Conservation (phyloP, 371 early-diverging fungal species). For the Apophysomyces sp. region DNA sequence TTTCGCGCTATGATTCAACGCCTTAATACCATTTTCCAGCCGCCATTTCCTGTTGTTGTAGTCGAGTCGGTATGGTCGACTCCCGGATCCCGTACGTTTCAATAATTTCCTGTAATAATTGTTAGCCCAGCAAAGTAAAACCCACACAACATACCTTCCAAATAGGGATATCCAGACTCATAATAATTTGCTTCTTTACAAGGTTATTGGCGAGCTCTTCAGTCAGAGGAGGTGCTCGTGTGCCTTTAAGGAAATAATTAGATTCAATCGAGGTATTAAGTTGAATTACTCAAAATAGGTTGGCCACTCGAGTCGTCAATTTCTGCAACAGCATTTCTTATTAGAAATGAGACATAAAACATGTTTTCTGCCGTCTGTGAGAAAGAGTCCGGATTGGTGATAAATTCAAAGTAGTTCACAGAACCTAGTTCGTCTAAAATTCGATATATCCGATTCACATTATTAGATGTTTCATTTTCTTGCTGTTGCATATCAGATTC, state of each 20-base stretch:
- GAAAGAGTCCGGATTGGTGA: constrained; percentile 90
- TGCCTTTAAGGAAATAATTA: constrained; percentile 33
- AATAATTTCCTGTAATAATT: constrained; percentile 53
- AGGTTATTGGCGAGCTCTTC: constrained; percentile 64
- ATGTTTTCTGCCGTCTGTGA: constrained; percentile 94
- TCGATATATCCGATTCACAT: constrained; percentile 67
- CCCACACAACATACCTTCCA: constrained; percentile 57
- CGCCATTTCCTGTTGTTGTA: constrained; percentile 19
- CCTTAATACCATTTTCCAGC: constrained; percentile 46
- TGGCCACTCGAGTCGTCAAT: constrained; percentile 74
- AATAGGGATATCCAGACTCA: constrained; percentile 70
- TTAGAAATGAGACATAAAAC: constrained; percentile 90
- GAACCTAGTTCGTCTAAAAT: constrained; percentile 60
- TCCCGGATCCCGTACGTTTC: constrained; percentile 61
- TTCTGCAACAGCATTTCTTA: constrained; percentile 78
- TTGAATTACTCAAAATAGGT: constrained; percentile 54
- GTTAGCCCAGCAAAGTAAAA: neutral
- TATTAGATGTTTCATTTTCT: constrained; percentile 87
- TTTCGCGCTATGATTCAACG: neutral
- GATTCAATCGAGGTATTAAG: neutral
- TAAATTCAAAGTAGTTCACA: constrained; percentile 80
- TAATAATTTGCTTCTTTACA: constrained; percentile 80
- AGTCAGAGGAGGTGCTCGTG: constrained; percentile 58
- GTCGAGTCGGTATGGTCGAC: constrained; percentile 65
- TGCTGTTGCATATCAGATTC: constrained; percentile 75